A percentile compares a stretch with the other conserved stretches of the same genome.
Evolutionary conservation across 2,329 filamentous ascomycete genomes (phyloP).

Genomic region (Pseudogymnoascus sp.): DNA sequence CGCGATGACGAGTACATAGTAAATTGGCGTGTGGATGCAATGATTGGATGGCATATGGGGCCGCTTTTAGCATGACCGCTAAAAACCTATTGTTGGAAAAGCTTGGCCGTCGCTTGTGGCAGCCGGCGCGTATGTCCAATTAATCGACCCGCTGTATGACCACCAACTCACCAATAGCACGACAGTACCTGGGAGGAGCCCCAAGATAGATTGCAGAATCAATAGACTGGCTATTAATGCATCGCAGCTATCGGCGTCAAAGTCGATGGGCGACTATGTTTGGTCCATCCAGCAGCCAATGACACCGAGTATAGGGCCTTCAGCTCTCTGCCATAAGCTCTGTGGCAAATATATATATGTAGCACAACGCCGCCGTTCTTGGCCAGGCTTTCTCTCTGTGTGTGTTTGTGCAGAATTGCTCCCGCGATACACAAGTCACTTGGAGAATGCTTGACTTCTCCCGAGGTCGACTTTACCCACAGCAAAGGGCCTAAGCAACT

Average conservation of each 20-base stretch:
- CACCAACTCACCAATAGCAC: neutral
- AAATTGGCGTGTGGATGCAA: neutral
- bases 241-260: neutral
- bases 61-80: neutral
- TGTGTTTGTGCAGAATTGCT: neutral
- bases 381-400: neutral
- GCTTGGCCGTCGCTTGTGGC: constrained; percentile 2
- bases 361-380: constrained; percentile 5
- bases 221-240: constrained; percentile 8
- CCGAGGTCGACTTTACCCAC: neutral
- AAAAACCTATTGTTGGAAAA: constrained; percentile 1
- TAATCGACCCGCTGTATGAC: constrained; percentile 2
- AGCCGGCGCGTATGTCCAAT: constrained; percentile 4
- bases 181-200: neutral
- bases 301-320: neutral
- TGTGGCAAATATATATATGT: constrained; percentile 9
- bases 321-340: neutral
- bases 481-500: neutral
- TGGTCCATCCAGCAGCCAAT: neutral
- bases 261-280: constrained; percentile 1
- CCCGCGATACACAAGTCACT: neutral
- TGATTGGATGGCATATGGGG: constrained; percentile 6
- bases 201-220: constrained; percentile 4
- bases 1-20: constrained; percentile 1
- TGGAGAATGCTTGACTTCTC: neutral